Base-by-base conservation (phyloP, 768 basidiomycete species). In the Sutorius australiensis region DNA sequence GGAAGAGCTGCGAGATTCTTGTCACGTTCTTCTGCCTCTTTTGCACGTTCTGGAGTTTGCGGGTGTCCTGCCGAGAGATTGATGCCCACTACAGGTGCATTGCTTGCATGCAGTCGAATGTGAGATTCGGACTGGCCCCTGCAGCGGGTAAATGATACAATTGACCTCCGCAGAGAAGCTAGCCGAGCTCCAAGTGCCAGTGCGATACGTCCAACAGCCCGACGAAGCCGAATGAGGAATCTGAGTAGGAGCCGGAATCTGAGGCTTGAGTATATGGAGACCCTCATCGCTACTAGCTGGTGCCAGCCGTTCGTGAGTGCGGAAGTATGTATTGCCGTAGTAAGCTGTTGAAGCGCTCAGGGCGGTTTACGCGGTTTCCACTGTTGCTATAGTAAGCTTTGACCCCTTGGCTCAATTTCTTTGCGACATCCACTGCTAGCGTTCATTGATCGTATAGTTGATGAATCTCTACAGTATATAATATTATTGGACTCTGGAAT, bases 1-100 rank as follows among this genome's bases (percentile, higher is more conserved):
- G 53, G 57, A 3, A 43, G 17, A 11, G 41, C 24, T 42, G 56
- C 44, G 30, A 50, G 56, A 31, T 51, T 58, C 6, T 8, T 36
- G 0, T 4, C 11, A 34, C 16, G 4, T 6, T 50, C 46, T 46
- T 37, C 30, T 5, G 13, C 37, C n/a, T 11, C 36, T 1, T 4
- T 8, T 37, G 7, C 7, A n/a, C 0, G 28, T 17, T 28, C n/a
- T 8, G n/a, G 17, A 7, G 0, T n/a, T 19, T 42, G 30, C 4
- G 32, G 27, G 19, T 4, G 27, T 21, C 6, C 39, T 34, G 13
- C 31, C 2, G 6, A n/a, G 14, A 3, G 5, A 16, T 8, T 19
- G 21, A 13, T 34, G 36, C 5, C 33, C 21, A 24, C 11, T 14
- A 6, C 14, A 0, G 48, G 41, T 8, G 19, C 39, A 41, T 43